Evolutionary conservation across 2,329 filamentous ascomycete genomes (phyloP).

Genomic region (Stagonosporopsis cucurbitacearum): DNA sequence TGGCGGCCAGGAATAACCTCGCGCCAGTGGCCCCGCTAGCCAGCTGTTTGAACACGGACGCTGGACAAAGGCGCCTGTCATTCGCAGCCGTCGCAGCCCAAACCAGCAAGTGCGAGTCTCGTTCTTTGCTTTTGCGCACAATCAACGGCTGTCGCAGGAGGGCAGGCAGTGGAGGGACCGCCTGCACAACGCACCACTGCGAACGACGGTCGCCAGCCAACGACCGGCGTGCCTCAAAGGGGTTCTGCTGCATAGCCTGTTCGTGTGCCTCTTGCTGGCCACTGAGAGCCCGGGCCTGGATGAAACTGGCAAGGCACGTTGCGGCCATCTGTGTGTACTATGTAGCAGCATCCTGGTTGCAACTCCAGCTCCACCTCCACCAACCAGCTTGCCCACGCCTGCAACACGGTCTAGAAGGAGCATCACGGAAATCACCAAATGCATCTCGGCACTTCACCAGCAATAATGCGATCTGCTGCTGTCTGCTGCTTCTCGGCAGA

Average conservation of each 20-base stretch:
- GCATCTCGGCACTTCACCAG: constrained; percentile 4
- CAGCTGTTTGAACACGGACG: constrained; percentile 30
- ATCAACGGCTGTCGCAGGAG: constrained; percentile 8
- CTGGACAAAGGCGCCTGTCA: constrained; percentile 19
- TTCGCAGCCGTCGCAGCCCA: constrained; percentile 18
- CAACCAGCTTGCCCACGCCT: constrained; percentile 22
- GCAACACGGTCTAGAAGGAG: constrained; percentile 12
- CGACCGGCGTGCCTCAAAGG: constrained; percentile 3
- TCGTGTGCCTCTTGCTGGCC: constrained; percentile 13
- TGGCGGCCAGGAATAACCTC: constrained; percentile 26
- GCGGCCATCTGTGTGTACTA: too few relatives aligned
- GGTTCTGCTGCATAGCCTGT: constrained; percentile 22
- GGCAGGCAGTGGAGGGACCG: neutral
- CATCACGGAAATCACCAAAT: constrained; percentile 16
- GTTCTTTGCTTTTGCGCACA: constrained; percentile 12
- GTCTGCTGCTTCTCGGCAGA: constrained; percentile 5
- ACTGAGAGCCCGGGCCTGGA: constrained; percentile 21
- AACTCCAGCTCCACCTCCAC: constrained; percentile 30
- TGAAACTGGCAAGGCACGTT: constrained; percentile 31
- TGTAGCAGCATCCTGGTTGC: constrained; percentile 26
- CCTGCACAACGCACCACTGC: constrained; percentile 14
- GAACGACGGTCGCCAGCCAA: constrained; percentile 12
- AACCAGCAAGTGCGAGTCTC: constrained; percentile 8
- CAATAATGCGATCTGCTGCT: constrained; percentile 11
- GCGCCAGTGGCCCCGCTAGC: constrained; percentile 27